A percentile compares a stretch with the other conserved stretches of the same genome.
These are phyloP conservation scores for Carex arenaria DNA, from an alignment of 202 grass and related monocot species.

Conservation along the genomic window DNA sequence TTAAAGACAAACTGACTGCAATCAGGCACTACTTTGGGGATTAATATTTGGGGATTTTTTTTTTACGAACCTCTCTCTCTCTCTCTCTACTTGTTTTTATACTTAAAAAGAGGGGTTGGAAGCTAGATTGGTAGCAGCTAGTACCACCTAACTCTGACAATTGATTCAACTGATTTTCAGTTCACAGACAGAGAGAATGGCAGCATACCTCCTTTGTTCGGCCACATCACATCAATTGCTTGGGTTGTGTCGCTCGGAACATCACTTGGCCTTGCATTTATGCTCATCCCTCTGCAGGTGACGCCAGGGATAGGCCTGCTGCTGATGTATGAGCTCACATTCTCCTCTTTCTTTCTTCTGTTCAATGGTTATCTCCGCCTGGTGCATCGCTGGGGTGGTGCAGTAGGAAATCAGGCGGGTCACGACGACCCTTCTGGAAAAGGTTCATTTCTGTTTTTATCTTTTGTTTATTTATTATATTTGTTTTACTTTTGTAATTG, in stretches of 20 bases:
- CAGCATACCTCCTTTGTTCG: conserved; percentile 68
- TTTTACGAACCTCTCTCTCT: neutral
- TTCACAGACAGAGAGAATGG: conserved; percentile 37
- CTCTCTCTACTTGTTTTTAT: neutral
- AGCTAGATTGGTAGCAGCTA: neutral
- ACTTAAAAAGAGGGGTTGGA: neutral
- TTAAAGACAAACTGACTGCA: neutral
- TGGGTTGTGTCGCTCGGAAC: conserved; percentile 47
- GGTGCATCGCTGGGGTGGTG: conserved; percentile 57
- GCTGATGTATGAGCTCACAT: conserved; percentile 76
- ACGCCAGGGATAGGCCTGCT: conserved; percentile 88
- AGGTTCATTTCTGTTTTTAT: conserved; percentile 20
- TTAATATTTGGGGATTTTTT: no score
- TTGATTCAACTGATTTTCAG: conserved; percentile 34
- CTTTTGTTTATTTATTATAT: neutral
- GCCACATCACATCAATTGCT: conserved; percentile 41
- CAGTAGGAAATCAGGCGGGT: conserved; percentile 44
- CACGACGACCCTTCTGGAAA: conserved; percentile 62
- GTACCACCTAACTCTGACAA: conserved; percentile 20
- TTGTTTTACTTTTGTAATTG: neutral
- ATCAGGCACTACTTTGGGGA: neutral
- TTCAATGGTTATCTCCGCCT: conserved; percentile 72
- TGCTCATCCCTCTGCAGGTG: conserved; percentile 62
- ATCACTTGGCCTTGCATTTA: conserved; percentile 67
- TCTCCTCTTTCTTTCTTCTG: conserved; percentile 58